phyloP scores from a whole-genome alignment of 2,329 filamentous ascomycete species.

The Fusarium buxicola region DNA sequence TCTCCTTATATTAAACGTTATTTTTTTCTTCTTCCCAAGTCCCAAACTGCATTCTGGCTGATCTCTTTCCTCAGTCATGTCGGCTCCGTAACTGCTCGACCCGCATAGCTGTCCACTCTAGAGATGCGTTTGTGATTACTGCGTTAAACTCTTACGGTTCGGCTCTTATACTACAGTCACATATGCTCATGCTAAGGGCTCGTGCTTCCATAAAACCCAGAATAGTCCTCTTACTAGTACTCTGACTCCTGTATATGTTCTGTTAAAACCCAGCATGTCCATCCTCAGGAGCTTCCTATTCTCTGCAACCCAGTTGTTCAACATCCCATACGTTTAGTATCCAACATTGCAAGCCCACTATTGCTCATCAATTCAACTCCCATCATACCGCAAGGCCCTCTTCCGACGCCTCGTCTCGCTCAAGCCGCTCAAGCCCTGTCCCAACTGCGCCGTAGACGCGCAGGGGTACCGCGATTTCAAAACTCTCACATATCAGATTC shows the following conservation, averaged over 20 bases:
- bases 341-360: conserved; percentile 21
- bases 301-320: conserved; percentile 15
- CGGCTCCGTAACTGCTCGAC: too few relatives aligned
- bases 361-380: conserved; percentile 24
- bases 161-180: conserved; percentile 18
- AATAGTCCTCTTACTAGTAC: conserved; percentile 19
- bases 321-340: conserved; percentile 25
- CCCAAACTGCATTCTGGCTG: too few relatives aligned
- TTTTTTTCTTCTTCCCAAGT: too few relatives aligned
- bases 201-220: conserved; percentile 20
- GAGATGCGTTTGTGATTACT: background rate
- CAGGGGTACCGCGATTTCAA: conserved; percentile 88
- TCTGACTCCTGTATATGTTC: conserved; percentile 26
- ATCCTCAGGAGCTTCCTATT: conserved; percentile 13
- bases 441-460: conserved; percentile 78
- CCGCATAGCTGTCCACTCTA: background rate
- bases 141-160: conserved; percentile 15
- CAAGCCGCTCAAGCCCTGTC: conserved; percentile 66
- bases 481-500: conserved; percentile 84
- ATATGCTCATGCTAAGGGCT: conserved; percentile 20
- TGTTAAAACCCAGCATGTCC: conserved; percentile 26
- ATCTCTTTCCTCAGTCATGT: too few relatives aligned
- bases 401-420: conserved; percentile 65
- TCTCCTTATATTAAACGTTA: too few relatives aligned
- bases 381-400: conserved; percentile 57